Conservation (phyloP, 306 rosid genomes). For the Prunus mongolica region DNA sequence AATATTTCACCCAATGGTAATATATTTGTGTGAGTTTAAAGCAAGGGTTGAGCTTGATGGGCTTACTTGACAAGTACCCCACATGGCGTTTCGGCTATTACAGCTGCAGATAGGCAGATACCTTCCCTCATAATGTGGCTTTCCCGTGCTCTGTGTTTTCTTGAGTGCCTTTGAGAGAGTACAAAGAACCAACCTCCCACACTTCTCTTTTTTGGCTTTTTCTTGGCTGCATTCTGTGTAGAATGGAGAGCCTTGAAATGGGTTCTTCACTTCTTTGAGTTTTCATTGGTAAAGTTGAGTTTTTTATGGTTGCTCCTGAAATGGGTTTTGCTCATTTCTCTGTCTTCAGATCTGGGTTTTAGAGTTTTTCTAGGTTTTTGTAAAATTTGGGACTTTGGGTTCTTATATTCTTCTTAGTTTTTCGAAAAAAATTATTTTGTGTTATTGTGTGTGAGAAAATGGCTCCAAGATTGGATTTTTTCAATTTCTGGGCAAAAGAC, state of each 20-base stretch:
- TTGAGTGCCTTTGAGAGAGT: conserved; percentile 20
- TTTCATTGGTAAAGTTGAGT: background rate
- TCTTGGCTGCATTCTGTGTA: conserved; percentile 39
- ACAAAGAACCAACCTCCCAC: conserved; percentile 25
- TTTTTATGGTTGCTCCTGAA: conserved; percentile 13
- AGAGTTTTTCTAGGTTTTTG: conserved; percentile 18
- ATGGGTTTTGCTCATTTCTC: conserved; percentile 35
- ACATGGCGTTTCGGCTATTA: conserved; percentile 48
- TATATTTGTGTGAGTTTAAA: conserved; percentile 16
- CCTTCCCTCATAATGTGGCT: conserved; percentile 84
- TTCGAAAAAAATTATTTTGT: background rate
- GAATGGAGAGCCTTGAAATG: conserved; percentile 24
- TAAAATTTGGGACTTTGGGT: conserved; percentile 2
- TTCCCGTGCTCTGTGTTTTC: conserved; percentile 45
- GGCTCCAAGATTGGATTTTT: conserved; percentile 78
- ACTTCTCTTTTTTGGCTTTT: conserved; percentile 27
- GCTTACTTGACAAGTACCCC: conserved; percentile 32
- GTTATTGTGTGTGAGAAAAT: conserved; percentile 30
- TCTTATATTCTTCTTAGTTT: background rate
- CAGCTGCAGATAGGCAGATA: conserved; percentile 56
- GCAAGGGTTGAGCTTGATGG: conserved; percentile 10
- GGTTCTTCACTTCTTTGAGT: conserved; percentile 27
- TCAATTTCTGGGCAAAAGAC: conserved; percentile 60
- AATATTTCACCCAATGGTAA: background rate
- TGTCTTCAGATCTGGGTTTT: conserved; percentile 55